These are phyloP conservation scores for Acrasis kona DNA, from an alignment of 78 protist genomes.

Conservation along the genomic window DNA sequence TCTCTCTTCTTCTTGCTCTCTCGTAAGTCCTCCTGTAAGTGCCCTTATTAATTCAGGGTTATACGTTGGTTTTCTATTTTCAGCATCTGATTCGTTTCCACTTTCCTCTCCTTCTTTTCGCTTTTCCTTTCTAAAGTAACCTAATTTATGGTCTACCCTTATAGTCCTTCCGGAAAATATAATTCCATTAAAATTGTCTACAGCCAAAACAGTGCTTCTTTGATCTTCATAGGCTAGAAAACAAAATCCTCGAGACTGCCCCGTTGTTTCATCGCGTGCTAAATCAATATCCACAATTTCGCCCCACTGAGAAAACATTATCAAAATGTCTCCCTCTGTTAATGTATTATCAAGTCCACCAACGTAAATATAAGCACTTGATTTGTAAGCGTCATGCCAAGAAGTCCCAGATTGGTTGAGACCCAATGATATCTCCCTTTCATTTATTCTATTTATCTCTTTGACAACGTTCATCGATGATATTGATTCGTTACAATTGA, in stretches of 20 bases:
- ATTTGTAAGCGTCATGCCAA: conserved; percentile 42
- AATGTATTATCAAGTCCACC: conserved; percentile 31
- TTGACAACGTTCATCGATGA: background rate
- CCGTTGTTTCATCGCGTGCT: conserved; percentile 73
- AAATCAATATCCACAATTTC: conserved; percentile 65
- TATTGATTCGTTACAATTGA: too few relatives aligned
- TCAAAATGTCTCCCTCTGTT: conserved; percentile 40
- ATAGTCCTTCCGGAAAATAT: conserved; percentile 17
- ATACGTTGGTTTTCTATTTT: background rate
- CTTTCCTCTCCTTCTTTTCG: background rate
- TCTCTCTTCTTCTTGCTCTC: background rate
- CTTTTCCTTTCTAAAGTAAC: background rate
- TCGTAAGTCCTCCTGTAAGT: background rate
- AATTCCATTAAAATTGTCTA: conserved; percentile 86
- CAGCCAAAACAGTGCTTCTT: conserved; percentile 75
- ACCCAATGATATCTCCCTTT: conserved; percentile 9
- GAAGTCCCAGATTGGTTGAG: conserved; percentile 15
- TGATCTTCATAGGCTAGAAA: conserved; percentile 82
- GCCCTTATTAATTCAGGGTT: background rate
- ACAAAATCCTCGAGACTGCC: conserved; percentile 73
- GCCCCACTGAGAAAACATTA: conserved; percentile 44
- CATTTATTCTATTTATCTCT: background rate
- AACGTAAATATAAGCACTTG: conserved; percentile 34
- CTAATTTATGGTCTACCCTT: background rate
- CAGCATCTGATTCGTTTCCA: too few relatives aligned